Evolutionary conservation across 2,329 filamentous ascomycete species (phyloP).

Genomic region (Penicillium sp.): DNA sequence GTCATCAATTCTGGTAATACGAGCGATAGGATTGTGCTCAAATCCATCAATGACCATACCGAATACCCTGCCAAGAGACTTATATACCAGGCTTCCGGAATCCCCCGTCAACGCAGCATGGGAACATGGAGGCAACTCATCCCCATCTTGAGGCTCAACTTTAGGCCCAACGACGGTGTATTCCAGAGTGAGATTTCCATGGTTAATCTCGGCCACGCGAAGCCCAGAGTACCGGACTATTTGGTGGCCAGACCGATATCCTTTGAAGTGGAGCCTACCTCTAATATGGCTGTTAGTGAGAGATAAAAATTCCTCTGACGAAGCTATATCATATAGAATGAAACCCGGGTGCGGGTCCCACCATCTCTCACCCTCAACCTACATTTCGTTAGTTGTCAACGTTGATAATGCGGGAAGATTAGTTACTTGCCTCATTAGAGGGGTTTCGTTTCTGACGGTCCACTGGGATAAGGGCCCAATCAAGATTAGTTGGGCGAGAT

Average conservation of each 20-base stretch:
- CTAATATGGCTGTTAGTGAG: neutral
- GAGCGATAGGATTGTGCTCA: neutral
- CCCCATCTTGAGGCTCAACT: no score
- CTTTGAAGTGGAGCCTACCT: neutral
- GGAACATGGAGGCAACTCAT: no score
- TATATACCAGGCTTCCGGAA: neutral
- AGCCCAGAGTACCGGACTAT: neutral
- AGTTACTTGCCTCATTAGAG: conserved; percentile 56
- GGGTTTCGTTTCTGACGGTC: neutral
- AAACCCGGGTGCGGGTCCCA: no score
- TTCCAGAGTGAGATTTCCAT: neutral
- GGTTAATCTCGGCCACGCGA: neutral
- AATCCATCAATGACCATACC: neutral
- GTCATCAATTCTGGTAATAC: neutral
- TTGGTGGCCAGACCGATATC: neutral
- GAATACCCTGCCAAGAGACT: neutral
- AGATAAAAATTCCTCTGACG: neutral
- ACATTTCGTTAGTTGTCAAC: neutral
- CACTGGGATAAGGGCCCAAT: neutral
- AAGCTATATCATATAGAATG: no score
- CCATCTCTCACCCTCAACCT: neutral
- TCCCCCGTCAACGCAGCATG: neutral
- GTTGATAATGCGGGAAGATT: conserved; percentile 38
- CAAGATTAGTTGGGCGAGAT: neutral
- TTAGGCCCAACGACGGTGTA: neutral